A percentile compares a stretch with the other conserved stretches of the same genome.
Conservation (phyloP, 2,329 filamentous ascomycete genomes). For the Stemphylium vesicarium region DNA sequence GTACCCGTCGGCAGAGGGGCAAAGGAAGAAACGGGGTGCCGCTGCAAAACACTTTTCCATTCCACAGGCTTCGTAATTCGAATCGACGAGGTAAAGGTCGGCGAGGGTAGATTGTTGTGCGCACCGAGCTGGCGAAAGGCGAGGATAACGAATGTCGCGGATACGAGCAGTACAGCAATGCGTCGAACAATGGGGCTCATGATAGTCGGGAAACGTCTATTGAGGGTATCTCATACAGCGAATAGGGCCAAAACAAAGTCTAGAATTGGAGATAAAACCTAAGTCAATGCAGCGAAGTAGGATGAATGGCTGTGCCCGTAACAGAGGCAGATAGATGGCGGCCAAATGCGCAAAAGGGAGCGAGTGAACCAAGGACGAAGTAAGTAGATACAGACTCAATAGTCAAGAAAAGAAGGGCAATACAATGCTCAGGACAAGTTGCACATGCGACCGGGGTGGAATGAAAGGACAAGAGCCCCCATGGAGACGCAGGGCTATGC, state of each 20-base stretch:
- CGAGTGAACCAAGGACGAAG: neutral
- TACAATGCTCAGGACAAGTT: neutral
- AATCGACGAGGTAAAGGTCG: constrained; percentile 32
- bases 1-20: constrained; percentile 41
- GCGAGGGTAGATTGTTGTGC: constrained; percentile 24
- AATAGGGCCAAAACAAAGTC: neutral
- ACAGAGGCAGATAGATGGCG: neutral
- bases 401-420: neutral
- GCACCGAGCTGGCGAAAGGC: constrained; percentile 39
- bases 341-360: constrained; percentile 1
- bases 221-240: neutral
- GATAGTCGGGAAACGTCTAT: constrained; percentile 8
- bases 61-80: constrained; percentile 37
- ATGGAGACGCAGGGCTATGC: constrained; percentile 7
- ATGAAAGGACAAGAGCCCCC: constrained; percentile 3
- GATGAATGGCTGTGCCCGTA: neutral
- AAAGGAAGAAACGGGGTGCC: constrained; percentile 41
- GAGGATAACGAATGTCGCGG: constrained; percentile 36
- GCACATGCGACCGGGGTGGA: constrained; percentile 2
- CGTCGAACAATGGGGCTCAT: constrained; percentile 42
- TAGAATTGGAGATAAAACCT: neutral
- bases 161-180: constrained; percentile 35
- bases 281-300: neutral
- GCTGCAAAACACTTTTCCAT: constrained; percentile 44
- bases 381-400: neutral